These are phyloP conservation scores for Phytopythium mirpurense DNA, from an alignment of 352 stramenopile species.

Conservation along the genomic window DNA sequence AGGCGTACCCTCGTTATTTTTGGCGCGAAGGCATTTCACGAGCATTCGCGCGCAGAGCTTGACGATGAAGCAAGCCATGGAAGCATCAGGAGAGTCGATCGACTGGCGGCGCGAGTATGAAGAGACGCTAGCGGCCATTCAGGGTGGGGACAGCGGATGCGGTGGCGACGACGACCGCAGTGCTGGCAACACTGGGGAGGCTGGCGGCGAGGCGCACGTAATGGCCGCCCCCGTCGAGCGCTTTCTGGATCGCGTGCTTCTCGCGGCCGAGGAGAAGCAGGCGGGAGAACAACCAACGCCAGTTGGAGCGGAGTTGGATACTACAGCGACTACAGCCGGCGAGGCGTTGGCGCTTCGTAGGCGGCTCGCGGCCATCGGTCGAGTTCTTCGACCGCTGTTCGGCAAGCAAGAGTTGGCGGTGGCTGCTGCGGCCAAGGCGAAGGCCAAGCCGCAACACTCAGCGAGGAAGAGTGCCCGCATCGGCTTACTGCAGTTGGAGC, in stretches of 20 bases:
- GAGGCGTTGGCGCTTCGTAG: not conserved
- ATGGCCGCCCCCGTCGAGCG: constrained; percentile 1
- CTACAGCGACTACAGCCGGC: not conserved
- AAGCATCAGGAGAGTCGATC: constrained; percentile 13
- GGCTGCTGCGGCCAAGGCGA: not conserved
- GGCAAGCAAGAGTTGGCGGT: not conserved
- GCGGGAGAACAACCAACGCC: no score
- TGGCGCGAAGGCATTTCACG: constrained; percentile 1
- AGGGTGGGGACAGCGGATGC: not conserved
- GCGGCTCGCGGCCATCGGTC: not conserved
- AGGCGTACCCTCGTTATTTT: not conserved
- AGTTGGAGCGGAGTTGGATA: no score
- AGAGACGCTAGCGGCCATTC: constrained; percentile 2
- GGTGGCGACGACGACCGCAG: not conserved
- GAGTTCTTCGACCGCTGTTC: not conserved
- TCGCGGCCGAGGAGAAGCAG: not conserved
- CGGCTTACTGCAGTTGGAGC: constrained; percentile 55
- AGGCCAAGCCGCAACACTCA: not conserved
- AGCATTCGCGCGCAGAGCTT: not conserved
- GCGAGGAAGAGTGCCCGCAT: constrained; percentile 10
- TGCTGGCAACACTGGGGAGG: not conserved
- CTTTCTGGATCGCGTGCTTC: not conserved
- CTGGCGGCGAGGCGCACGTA: not conserved
- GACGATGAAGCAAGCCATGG: not conserved
- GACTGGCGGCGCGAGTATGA: constrained; percentile 13